Evolutionary conservation across 2,329 filamentous ascomycete genomes (phyloP).

Genomic region (Lecanicillium sp.): DNA sequence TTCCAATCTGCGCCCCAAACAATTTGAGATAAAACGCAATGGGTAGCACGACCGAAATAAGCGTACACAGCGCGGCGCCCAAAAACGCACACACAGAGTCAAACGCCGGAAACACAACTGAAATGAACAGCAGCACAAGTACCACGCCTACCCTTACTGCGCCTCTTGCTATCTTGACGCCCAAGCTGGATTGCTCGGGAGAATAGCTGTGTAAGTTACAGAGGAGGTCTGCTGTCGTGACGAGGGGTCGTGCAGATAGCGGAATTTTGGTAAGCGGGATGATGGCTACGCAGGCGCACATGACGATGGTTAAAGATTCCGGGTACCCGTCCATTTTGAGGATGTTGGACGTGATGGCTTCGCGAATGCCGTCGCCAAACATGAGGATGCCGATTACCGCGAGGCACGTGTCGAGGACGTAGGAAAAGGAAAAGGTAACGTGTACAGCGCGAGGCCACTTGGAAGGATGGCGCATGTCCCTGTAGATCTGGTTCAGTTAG

Average conservation of each 20-base stretch:
- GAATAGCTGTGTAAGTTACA: constrained; percentile 58
- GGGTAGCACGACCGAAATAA: constrained; percentile 86
- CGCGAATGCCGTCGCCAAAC: constrained; percentile 84
- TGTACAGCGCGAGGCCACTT: constrained; percentile 71
- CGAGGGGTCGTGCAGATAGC: constrained; percentile 78
- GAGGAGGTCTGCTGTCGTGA: constrained; percentile 76
- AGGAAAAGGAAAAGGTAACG: constrained; percentile 79
- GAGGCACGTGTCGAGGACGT: constrained; percentile 71
- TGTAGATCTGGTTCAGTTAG: constrained; percentile 40
- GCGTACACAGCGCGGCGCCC: constrained; percentile 84
- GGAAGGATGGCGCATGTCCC: constrained; percentile 64
- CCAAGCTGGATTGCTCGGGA: constrained; percentile 17
- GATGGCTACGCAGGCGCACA: constrained; percentile 81
- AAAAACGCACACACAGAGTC: constrained; percentile 88
- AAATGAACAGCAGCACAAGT: constrained; percentile 65
- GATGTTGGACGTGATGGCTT: constrained; percentile 88
- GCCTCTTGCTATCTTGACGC: constrained; percentile 27
- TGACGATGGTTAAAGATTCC: constrained; percentile 60
- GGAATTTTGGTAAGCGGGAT: constrained; percentile 96
- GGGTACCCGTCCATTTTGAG: constrained; percentile 70
- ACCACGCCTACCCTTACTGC: constrained; percentile 59
- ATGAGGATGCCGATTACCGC: constrained; percentile 82
- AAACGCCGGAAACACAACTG: constrained; percentile 64
- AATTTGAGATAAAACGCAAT: constrained; percentile 85
- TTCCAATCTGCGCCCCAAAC: constrained; percentile 63